A percentile compares a stretch with the other conserved stretches of the same genome.
phyloP scores from a whole-genome alignment of 768 basidiomycete species.

The Lactarius indigo region DNA sequence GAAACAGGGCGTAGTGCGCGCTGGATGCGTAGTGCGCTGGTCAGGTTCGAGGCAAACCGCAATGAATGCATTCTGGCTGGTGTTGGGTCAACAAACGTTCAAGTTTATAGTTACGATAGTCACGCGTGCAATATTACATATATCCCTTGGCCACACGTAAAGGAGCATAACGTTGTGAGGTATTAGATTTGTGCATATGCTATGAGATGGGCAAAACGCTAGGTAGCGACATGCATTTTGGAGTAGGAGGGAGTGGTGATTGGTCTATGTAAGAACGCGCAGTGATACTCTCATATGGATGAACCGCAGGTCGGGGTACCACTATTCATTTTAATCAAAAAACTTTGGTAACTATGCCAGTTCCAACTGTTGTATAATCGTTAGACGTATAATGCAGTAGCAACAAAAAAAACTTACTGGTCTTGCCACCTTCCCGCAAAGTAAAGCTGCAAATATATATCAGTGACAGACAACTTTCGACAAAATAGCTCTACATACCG shows the following conservation, averaged over 20 bases:
- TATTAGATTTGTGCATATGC: conserved; percentile 17
- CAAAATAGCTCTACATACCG: conserved; percentile 39
- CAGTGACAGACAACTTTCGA: background rate
- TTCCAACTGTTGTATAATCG: conserved; percentile 60
- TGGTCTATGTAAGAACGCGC: conserved; percentile 12
- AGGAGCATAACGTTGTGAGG: background rate
- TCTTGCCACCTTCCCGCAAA: conserved; percentile 91
- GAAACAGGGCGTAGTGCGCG: conserved; percentile 29
- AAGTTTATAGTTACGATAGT: background rate
- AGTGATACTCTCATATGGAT: background rate
- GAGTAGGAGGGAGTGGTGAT: conserved; percentile 15
- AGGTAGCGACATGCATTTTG: background rate
- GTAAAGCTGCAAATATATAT: conserved; percentile 55
- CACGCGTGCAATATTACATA: conserved; percentile 2
- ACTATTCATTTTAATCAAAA: conserved; percentile 45
- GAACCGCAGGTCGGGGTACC: background rate
- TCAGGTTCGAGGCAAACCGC: conserved; percentile 32
- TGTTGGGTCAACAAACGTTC: background rate
- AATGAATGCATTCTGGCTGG: conserved; percentile 26
- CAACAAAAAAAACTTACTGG: conserved; percentile 51
- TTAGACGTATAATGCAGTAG: background rate
- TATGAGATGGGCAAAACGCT: conserved; percentile 9
- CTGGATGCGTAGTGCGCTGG: conserved; percentile 28
- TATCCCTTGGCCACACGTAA: background rate
- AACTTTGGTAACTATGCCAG: conserved; percentile 90